These are phyloP conservation scores for Parastagonospora nodorum DNA, from an alignment of 2,329 filamentous ascomycete genomes.

Conservation along the genomic window DNA sequence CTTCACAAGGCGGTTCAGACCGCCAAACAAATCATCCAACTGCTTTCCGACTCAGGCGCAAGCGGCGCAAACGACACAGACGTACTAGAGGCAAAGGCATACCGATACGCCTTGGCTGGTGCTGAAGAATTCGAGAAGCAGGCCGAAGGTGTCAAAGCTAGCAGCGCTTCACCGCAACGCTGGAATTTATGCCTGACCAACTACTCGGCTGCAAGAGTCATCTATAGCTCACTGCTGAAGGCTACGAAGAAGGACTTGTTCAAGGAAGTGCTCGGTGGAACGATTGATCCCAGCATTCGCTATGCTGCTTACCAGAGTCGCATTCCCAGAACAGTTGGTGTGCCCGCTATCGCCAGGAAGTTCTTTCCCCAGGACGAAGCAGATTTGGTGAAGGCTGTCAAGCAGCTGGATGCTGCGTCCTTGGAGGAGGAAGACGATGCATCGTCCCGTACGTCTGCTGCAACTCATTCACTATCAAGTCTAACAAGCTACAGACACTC, in stretches of 20 bases:
- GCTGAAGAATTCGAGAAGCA: constrained; percentile 85
- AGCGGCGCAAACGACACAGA: constrained; percentile 72
- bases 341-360: constrained; percentile 77
- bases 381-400: constrained; percentile 68
- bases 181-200: constrained; percentile 80
- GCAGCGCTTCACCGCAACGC: constrained; percentile 51
- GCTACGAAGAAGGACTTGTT: constrained; percentile 75
- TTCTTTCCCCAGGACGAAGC: constrained; percentile 73
- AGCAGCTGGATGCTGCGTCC: constrained; percentile 67
- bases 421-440: constrained; percentile 55
- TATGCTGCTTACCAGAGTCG: constrained; percentile 94
- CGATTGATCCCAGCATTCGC: constrained; percentile 89
- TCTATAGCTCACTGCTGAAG: constrained; percentile 77
- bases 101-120: constrained; percentile 76
- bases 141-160: constrained; percentile 49
- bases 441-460: constrained; percentile 52
- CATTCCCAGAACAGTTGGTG: constrained; percentile 81
- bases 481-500: constrained; percentile 51
- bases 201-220: constrained; percentile 77
- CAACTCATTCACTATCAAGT: not conserved
- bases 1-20: constrained; percentile 77
- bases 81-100: constrained; percentile 83
- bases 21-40: constrained; percentile 69
- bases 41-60: constrained; percentile 66
- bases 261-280: constrained; percentile 83